Evolutionary conservation across 1,139 yeast genomes (phyloP), one percentile per base, ranked within the genome.

Genomic region (Casaregolazyma lundiana): DNA sequence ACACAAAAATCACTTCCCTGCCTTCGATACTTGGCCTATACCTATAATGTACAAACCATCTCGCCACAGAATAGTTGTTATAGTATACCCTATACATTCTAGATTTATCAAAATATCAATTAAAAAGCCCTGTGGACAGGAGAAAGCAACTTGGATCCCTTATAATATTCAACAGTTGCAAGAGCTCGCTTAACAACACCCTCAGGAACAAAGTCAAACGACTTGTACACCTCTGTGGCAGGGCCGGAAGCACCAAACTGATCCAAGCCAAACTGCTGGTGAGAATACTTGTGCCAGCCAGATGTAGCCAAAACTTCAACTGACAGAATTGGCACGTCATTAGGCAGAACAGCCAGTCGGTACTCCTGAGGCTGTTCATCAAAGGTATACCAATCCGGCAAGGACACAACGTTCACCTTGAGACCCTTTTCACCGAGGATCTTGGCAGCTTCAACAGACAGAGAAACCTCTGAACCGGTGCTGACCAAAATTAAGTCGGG

Each of bases 191-290:
- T 75, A 62, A 95, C 92, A 69, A 94, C 77, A 59, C 96, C 96
- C 66, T 88, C 97, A 57, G 94, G 84, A 48, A 96, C 90, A 77
- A 94, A 92, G 57, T 80, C 96, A 61, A 90, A 87, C 76, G 66
- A 74, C 71, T 86, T 80, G 82, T 81, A 94, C 52, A 92, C 78
- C 53, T 85, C 88, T 52, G 73, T 72, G 65, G 84, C 95, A 69
- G 88, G 87, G 69, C 96, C 98, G 53, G 97, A 89, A 56, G 94
- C 95, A 78, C 99, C 99, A 67, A 92, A 94, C 73, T 89, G 81
- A 80, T 89, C 80, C 67, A 94, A 78, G 70, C 97, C 97, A 65
- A 92, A 87, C 70, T 89, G 95, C 75, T 86, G 95, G 75, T 94
- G 98, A 53, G 97, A 81, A 77, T 89, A 94, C 72, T 84, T 86